These are phyloP conservation scores for Suillus decipiens DNA, from an alignment of 768 basidiomycete genomes.

Conservation along the genomic window DNA sequence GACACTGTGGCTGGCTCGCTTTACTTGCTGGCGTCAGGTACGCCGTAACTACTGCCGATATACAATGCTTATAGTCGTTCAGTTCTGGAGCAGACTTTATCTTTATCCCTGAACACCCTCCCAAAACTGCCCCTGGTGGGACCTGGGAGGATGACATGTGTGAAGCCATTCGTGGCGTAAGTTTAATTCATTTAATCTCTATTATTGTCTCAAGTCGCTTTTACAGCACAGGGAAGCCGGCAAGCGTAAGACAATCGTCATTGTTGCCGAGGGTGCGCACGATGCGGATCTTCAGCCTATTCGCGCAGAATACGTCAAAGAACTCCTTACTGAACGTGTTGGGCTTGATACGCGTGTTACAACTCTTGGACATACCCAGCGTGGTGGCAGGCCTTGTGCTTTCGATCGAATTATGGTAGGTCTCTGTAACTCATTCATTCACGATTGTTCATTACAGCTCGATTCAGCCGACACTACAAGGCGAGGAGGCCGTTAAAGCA, in stretches of 20 bases:
- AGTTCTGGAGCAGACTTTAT: slow-evolving; percentile 95
- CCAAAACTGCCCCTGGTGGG: slow-evolving; percentile 50
- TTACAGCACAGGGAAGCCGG: slow-evolving; percentile 84
- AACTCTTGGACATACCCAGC: slow-evolving; percentile 94
- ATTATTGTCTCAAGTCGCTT: slow-evolving; percentile 1
- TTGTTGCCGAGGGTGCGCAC: slow-evolving; percentile 95
- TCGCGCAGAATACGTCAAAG: slow-evolving; percentile 86
- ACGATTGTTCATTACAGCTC: slow-evolving; percentile 5
- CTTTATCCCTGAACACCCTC: slow-evolving; percentile 95
- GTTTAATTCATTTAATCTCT: slow-evolving; percentile 25
- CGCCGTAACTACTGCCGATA: slow-evolving; percentile 22
- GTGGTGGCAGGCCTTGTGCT: slow-evolving; percentile 93
- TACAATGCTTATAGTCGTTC: slow-evolving; percentile 15
- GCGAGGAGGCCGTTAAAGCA: slow-evolving; percentile 88
- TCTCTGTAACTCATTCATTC: not conserved
- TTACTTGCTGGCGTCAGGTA: slow-evolving; percentile 90
- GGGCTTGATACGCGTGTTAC: slow-evolving; percentile 96
- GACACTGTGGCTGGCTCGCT: slow-evolving; percentile 99
- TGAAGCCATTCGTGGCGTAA: slow-evolving; percentile 72
- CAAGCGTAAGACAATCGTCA: slow-evolving; percentile 98
- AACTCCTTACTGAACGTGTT: slow-evolving; percentile 81
- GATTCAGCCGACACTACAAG: slow-evolving; percentile 92
- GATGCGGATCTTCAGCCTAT: slow-evolving; percentile 91
- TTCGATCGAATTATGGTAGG: slow-evolving; percentile 88
- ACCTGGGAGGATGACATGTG: slow-evolving; percentile 94